Conservation (phyloP, 1,139 yeast genomes). For the Sporopachydermia cereana region DNA sequence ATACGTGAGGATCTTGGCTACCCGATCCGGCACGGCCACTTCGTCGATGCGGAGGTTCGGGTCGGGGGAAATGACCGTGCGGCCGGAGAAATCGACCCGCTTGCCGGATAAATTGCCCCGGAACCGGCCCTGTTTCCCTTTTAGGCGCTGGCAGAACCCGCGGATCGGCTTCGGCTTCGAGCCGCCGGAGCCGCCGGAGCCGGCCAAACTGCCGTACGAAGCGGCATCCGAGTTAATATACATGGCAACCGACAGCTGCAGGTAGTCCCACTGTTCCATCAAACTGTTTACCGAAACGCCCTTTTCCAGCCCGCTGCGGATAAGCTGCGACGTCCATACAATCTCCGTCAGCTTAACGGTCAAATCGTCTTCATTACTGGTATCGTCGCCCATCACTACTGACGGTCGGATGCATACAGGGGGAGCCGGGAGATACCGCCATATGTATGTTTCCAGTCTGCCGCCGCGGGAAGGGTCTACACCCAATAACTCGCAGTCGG, state of each 20-base stretch:
- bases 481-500: conserved; percentile 88
- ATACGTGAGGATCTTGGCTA: conserved; percentile 88
- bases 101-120: conserved; percentile 97
- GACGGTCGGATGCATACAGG: conserved; percentile 99
- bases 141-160: conserved; percentile 92
- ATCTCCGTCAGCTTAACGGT: conserved; percentile 94
- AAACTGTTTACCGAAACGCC: conserved; percentile 86
- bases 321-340: conserved; percentile 89
- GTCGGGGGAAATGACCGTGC: conserved; percentile 98
- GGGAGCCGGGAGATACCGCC: conserved; percentile 97
- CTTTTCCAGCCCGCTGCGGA: conserved; percentile 87
- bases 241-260: conserved; percentile 93
- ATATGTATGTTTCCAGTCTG: conserved; percentile 90
- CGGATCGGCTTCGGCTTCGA: conserved; percentile 74
- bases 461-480: conserved; percentile 82
- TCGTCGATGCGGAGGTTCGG: conserved; percentile 91
- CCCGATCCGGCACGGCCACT: conserved; percentile 96
- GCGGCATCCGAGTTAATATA: conserved; percentile 90
- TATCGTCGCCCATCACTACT: conserved; percentile 80
- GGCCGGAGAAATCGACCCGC: conserved; percentile 95
- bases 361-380: conserved; percentile 92
- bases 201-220: conserved; percentile 15
- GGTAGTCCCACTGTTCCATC: conserved; percentile 98
- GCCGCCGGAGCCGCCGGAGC: conserved; percentile 36
- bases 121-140: conserved; percentile 98